Evolutionary conservation across 768 basidiomycete genomes (phyloP).

Genomic region (Podaxis carcinomalis): DNA sequence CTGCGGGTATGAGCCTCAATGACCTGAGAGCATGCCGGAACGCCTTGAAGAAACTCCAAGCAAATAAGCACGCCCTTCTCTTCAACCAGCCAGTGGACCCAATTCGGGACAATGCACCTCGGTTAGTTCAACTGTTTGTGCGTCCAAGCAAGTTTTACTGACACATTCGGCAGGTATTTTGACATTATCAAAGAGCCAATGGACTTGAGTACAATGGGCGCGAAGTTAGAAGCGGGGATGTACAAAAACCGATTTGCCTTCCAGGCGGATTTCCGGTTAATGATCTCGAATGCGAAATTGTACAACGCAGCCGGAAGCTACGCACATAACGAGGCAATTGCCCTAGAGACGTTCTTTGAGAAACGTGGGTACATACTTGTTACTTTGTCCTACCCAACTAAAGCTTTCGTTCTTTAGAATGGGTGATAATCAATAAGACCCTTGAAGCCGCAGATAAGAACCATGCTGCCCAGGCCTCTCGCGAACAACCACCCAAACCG

Average conservation of each 20-base stretch:
- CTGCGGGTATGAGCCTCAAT: slow-evolving; percentile 69
- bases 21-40: slow-evolving; percentile 75
- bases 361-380: slow-evolving; percentile 56
- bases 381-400: neutral
- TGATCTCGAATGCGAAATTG: slow-evolving; percentile 81
- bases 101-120: slow-evolving; percentile 85
- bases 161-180: slow-evolving; percentile 63
- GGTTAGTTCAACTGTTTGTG: slow-evolving; percentile 40
- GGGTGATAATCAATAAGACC: slow-evolving; percentile 84
- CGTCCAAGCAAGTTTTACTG: slow-evolving; percentile 4
- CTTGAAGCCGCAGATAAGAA: slow-evolving; percentile 62
- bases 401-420: slow-evolving; percentile 47
- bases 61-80: slow-evolving; percentile 65
- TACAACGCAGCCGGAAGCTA: slow-evolving; percentile 76
- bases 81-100: slow-evolving; percentile 95
- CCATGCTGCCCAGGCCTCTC: slow-evolving; percentile 21
- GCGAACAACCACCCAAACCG: slow-evolving; percentile 8
- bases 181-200: slow-evolving; percentile 89
- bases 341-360: slow-evolving; percentile 79
- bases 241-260: slow-evolving; percentile 85
- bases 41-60: slow-evolving; percentile 74
- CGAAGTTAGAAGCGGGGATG: slow-evolving; percentile 81
- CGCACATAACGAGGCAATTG: slow-evolving; percentile 71
- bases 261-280: slow-evolving; percentile 80
- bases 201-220: slow-evolving; percentile 87